A percentile compares a stretch with the other conserved stretches of the same genome.
Conservation (phyloP, 73 alveolate genomes). For the Diophrys sp. region DNA sequence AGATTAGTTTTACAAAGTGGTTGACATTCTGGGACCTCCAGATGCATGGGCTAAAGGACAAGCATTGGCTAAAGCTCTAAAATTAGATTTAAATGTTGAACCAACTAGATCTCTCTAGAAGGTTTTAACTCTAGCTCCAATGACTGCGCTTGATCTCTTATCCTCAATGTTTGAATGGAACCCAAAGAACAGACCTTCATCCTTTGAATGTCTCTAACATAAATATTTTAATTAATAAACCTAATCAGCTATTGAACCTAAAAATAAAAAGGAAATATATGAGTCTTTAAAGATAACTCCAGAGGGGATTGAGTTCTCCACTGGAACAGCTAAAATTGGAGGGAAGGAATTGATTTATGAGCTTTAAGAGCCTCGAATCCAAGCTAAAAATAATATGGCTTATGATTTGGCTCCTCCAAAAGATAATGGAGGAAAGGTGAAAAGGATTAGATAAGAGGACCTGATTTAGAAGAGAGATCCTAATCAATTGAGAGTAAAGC, state of each 20-base stretch:
- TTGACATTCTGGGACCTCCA: background rate
- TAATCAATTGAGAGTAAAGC: too few species aligned
- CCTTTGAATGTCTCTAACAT: slow-evolving; percentile 4
- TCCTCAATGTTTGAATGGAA: background rate
- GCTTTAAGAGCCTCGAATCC: background rate
- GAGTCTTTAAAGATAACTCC: background rate
- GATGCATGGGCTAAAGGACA: background rate
- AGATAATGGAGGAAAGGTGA: background rate
- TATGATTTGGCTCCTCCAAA: background rate
- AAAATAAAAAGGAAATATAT: too few species aligned
- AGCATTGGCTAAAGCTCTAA: background rate
- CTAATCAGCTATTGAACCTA: too few species aligned
- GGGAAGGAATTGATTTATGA: background rate
- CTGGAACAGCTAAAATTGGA: too few species aligned
- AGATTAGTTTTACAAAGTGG: background rate
- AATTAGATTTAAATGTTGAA: background rate
- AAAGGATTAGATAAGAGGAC: background rate
- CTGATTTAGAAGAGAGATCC: too few species aligned
- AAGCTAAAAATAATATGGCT: background rate
- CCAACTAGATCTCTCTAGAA: background rate
- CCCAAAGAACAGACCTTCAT: slow-evolving; percentile 12
- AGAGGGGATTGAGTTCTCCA: background rate
- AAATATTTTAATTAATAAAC: background rate
- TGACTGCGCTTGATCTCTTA: background rate
- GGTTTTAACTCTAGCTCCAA: background rate